These are phyloP conservation scores for Globisporangium sylvaticum DNA, from an alignment of 352 stramenopile genomes.

Conservation along the genomic window DNA sequence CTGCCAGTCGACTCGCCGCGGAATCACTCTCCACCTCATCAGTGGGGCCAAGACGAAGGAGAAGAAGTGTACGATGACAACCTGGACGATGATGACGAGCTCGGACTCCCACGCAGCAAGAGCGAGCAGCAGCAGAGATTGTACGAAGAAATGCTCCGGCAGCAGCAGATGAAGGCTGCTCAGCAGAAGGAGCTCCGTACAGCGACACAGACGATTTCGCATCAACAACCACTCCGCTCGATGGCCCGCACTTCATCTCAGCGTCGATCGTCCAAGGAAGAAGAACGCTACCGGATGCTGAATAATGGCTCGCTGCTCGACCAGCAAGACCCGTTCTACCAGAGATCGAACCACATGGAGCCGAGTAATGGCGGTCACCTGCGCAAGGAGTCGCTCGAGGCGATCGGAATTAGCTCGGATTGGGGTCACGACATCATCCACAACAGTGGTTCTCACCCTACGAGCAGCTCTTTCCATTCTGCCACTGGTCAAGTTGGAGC, in stretches of 20 bases:
- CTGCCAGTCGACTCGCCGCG: constrained; percentile 17
- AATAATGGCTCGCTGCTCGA: constrained; percentile 9
- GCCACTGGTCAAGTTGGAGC: neutral
- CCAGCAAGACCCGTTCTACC: constrained; percentile 2
- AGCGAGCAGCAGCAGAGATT: constrained; percentile 26
- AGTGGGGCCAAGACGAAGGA: neutral
- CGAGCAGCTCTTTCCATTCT: neutral
- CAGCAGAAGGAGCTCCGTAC: constrained; percentile 21
- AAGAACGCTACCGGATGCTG: constrained; percentile 4
- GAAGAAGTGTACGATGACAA: constrained; percentile 7
- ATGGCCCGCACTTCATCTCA: neutral
- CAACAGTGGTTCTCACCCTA: constrained; percentile 4
- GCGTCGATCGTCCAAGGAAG: constrained; percentile 8
- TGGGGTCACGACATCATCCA: constrained; percentile 28
- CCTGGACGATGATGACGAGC: constrained; percentile 28
- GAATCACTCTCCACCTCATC: neutral
- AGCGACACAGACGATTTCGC: constrained; percentile 10
- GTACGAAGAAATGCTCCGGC: constrained; percentile 19
- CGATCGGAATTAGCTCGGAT: constrained; percentile 38
- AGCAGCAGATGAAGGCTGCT: constrained; percentile 20
- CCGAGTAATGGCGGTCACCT: neutral
- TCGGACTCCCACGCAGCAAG: constrained; percentile 28
- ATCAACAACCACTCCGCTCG: constrained; percentile 7
- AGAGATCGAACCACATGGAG: neutral
- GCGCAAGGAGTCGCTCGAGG: constrained; percentile 30